Conservation (phyloP, 495 filamentous ascomycete species). For the Lichina pygmaea region DNA sequence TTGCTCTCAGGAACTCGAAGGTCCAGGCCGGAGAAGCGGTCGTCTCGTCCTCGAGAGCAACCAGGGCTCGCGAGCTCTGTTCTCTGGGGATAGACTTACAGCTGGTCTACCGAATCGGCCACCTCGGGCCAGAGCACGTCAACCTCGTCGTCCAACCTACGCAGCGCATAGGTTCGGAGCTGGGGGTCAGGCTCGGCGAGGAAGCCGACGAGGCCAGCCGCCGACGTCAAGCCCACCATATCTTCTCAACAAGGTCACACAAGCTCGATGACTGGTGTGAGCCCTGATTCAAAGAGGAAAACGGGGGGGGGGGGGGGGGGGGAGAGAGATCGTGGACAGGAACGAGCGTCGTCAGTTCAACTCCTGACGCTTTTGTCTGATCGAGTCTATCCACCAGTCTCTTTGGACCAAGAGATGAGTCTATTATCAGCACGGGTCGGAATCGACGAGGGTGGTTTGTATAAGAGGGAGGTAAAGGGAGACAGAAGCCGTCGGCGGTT, state of each 20-base stretch:
- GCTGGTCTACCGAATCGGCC: slow-evolving; percentile 67
- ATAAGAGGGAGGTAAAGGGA: too few species aligned
- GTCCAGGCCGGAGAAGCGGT: background rate
- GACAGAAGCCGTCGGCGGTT: too few species aligned
- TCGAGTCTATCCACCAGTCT: too few species aligned
- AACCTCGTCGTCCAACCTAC: slow-evolving; percentile 83
- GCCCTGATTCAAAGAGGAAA: too few species aligned
- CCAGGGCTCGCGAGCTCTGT: background rate
- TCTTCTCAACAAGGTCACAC: slow-evolving; percentile 3
- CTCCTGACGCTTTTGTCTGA: too few species aligned
- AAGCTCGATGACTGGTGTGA: too few species aligned
- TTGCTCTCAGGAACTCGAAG: background rate
- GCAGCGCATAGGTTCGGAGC: slow-evolving; percentile 77
- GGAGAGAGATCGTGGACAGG: too few species aligned
- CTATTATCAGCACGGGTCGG: too few species aligned
- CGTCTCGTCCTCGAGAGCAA: background rate
- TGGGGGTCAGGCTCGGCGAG: slow-evolving; percentile 81
- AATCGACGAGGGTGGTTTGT: too few species aligned
- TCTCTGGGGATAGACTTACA: slow-evolving; percentile 28
- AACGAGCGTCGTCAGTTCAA: too few species aligned
- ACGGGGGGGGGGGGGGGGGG: too few species aligned
- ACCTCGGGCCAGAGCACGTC: slow-evolving; percentile 95
- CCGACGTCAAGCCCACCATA: slow-evolving; percentile 89
- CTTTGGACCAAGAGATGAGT: too few species aligned
- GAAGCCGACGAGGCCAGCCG: slow-evolving; percentile 83